Base-by-base conservation (phyloP, 2,329 filamentous ascomycete species). In the Trichophyton schoenleinii region DNA sequence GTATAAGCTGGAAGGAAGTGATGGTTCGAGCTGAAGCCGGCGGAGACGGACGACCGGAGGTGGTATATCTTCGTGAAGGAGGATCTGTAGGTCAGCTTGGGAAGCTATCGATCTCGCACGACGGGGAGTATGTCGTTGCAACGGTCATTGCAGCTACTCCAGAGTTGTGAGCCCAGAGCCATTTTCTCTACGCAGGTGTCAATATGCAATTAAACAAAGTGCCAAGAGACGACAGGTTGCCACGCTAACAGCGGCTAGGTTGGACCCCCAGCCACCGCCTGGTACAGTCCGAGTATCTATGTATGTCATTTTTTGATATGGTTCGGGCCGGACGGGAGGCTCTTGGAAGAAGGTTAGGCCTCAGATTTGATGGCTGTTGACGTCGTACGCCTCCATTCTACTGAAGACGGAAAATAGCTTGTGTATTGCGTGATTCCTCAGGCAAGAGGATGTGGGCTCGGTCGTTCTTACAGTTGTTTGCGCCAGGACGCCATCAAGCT, bases 21-120 rank as follows among this genome's bases (percentile, higher is more conserved):
- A 68, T 76, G 44, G 72, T 79, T n/a, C 67, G 70, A 59, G 67
- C 72, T 42, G 67, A 68, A 34, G 67, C 66, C 22, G 65, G 61
- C 57, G 53, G 58, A 58, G 68, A 64, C 63, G 70, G 70, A 1
- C 67, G 69, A 59, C 74, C 74, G 60, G 72, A 75, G 64, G 69
- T 76, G 57, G 67, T 76, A 5, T 75, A 72, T 66, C 59, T 73
- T 64, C 68, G 66, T 57, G 67, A 66, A 22, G 66, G 65, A 20
- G 65, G 60, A n/a, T 64, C 68, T 4, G 65, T 70, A 34, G 75
- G 74, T n/a, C 81, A 84, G 65, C 77, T 83, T 58, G 89, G 85
- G 13, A 79, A 83, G 68, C 71, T 96, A 52, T 92, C 87, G 63
- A 95, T 96, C 67, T 94, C 87, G 68, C 91, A 96, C 71, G 91